Evolutionary conservation across 805 yeast species (phyloP), one percentile per base, ranked within the genome.

Genomic region (Metschnikowia sp.): DNA sequence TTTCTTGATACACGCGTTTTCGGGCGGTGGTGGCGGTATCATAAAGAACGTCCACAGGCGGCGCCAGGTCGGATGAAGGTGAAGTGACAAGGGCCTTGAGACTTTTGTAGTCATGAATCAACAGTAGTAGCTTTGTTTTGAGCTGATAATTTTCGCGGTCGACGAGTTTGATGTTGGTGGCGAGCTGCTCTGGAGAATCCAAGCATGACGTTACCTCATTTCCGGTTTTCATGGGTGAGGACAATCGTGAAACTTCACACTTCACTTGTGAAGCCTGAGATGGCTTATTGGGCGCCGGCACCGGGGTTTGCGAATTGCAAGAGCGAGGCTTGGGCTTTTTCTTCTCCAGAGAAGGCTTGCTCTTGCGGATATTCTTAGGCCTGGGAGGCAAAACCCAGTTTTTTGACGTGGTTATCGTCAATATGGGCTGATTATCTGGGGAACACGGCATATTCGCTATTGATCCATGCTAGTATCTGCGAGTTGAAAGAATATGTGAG

Each of bases 31-130:
- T 59, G 60, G 44, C 51, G 40, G 59, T 44, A 39, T 53, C 56
- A 42, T 49, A 53, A 19, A 53, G 45, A 13, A 28, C 40, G 11
- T 50, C 44, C 18, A 47, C 45, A 10, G 49, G 44, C 9, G 42
- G 28, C 11, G 45, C 28, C 26, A 36, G 31, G 11, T 44, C 22
- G 7, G 48, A 32, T 7, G 46, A 32, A 31, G 49, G 45, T 12
- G 47, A 55, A 37, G 60, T 55, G 46, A 70, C 71, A 53, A 59
- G 57, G 39, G 58, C 59, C 47, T 63, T 63, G 50, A 72, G 58
- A 36, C 65, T 57, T 49, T 70, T 70, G 54, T 72, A 72, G 49
- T 72, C 76, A 45, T 70, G 69, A 29, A 72, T 70, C 42, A 72
- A 59, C 36, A 63, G 56, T 36, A 72, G 60, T 32, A 72, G 55